Evolutionary conservation across 2,329 filamentous ascomycete species (phyloP), one percentile per base, ranked within the genome.

Genomic region (Trichoderma hamatum): DNA sequence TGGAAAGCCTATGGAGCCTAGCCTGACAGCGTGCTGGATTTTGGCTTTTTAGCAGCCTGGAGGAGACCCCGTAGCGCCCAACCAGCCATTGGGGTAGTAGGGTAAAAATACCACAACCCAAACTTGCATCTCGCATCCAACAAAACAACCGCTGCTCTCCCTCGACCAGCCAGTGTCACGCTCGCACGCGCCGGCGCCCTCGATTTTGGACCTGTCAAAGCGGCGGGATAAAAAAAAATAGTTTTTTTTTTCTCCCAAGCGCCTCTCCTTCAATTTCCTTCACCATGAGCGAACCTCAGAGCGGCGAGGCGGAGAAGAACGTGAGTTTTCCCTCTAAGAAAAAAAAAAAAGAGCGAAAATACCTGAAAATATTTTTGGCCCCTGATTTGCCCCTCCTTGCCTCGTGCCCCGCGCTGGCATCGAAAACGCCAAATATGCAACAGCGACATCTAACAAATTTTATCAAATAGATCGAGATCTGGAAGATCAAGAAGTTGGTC

Each of bases 401-500:
- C 69, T 63, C 68, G 72, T 77, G 76, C 78, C 78, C 78, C 78
- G 78, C 78, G 76, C 71, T 72, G 64, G 63, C 65, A 51, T 66
- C 63, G 10, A 43, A 55, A 58, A 36, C 46, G 43, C 43, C 51
- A 49, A 67, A 36, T 49, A 24, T 26, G 59, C 13, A 69, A 49
- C n/a, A 64, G 49, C 34, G 52, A 68, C 72, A 64, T 68, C 71
- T 60, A 65, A 63, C 26, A 52, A 43, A 26, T 24, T 28, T 24
- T 28, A n/a, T 43, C 16, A 36, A 36, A 70, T 74, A 89, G 87
- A 91, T 91, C 77, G 89, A 91, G 83, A 91, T 90, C 85, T 94
- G 92, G 92, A 97, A 99, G 91, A 94, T 99, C 80, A 99, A 99
- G 89, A 99, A 99, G 87, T 86, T 99, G 79, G 97, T 99, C 85